Conservation (phyloP, 805 yeast genomes). For the Yarrowia alimentaria region DNA sequence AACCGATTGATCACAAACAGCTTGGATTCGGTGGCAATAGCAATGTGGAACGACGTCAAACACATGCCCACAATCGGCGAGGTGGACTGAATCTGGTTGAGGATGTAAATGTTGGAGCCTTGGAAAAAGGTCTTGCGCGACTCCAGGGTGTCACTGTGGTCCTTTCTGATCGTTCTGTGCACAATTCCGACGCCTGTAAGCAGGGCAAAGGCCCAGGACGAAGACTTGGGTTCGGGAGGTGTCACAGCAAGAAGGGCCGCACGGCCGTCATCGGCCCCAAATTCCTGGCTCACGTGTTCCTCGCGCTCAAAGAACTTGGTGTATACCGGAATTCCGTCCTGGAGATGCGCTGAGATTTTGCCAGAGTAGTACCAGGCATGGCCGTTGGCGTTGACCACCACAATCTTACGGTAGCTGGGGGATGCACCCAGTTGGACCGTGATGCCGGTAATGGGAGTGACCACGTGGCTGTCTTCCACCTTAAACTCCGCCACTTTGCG, state of each 20-base stretch:
- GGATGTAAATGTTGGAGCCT: constrained; percentile 21
- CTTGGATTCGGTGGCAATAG: constrained; percentile 48
- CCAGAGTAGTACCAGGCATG: constrained; percentile 36
- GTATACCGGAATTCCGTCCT: constrained; percentile 38
- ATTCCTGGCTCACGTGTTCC: constrained; percentile 25
- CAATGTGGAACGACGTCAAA: constrained; percentile 55
- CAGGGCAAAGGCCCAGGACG: constrained; percentile 45
- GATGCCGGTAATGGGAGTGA: constrained; percentile 35
- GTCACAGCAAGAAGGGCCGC: constrained; percentile 11
- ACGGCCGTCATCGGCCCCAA: not conserved
- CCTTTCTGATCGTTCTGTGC: constrained; percentile 39
- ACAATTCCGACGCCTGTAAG: constrained; percentile 49
- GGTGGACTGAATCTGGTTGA: constrained; percentile 27
- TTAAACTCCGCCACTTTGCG: constrained; percentile 45
- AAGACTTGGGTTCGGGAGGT: constrained; percentile 18
- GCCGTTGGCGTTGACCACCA: constrained; percentile 32
- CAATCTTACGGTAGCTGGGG: constrained; percentile 29
- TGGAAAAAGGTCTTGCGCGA: constrained; percentile 12
- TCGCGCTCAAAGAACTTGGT: constrained; percentile 36
- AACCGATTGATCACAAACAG: constrained; percentile 51
- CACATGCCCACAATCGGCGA: constrained; percentile 43
- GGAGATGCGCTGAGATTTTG: constrained; percentile 30
- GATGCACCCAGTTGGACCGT: constrained; percentile 28
- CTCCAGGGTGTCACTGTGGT: constrained; percentile 11
- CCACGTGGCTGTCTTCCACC: constrained; percentile 31